Evolutionary conservation across 2,329 filamentous ascomycete genomes (phyloP).

Genomic region (Penicillium rolfsii): DNA sequence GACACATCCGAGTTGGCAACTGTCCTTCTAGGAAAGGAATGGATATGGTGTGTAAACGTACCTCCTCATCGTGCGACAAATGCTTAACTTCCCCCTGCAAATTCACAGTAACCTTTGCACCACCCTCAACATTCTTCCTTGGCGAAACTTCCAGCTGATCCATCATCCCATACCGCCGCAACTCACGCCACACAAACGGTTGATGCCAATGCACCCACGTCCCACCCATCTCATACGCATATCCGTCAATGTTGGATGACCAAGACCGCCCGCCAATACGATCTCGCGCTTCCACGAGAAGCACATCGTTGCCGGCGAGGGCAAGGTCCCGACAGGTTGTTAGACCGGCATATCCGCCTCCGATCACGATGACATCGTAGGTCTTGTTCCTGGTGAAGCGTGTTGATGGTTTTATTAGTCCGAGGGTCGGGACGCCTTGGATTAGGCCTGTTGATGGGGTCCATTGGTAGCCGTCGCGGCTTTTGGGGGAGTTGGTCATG

Average conservation of each 20-base stretch:
- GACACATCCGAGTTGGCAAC: not conserved
- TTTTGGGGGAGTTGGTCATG: not conserved
- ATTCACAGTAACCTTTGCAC: not conserved
- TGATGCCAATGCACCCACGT: constrained; percentile 15
- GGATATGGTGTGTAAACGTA: not conserved
- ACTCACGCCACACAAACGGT: constrained; percentile 5
- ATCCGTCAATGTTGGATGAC: constrained; percentile 6
- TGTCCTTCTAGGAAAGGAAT: not conserved
- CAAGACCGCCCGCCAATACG: constrained; percentile 49
- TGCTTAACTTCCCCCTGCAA: not conserved
- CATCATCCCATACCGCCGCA: constrained; percentile 9
- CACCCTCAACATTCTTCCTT: not conserved
- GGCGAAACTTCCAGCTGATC: constrained; percentile 2
- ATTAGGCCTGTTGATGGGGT: constrained; percentile 3
- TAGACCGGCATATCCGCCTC: constrained; percentile 3
- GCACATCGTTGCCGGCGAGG: not conserved
- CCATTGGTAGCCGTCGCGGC: constrained; percentile 10
- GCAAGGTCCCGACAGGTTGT: constrained; percentile 4
- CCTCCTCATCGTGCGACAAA: constrained; percentile 1
- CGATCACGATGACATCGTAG: not conserved
- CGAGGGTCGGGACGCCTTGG: constrained; percentile 2
- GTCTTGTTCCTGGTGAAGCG: not conserved
- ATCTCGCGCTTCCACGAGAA: constrained; percentile 47
- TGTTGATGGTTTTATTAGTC: not conserved
- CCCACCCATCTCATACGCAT: constrained; percentile 12